phyloP scores from a whole-genome alignment of 495 filamentous ascomycete genomes.

The Neurospora tetraspora region DNA sequence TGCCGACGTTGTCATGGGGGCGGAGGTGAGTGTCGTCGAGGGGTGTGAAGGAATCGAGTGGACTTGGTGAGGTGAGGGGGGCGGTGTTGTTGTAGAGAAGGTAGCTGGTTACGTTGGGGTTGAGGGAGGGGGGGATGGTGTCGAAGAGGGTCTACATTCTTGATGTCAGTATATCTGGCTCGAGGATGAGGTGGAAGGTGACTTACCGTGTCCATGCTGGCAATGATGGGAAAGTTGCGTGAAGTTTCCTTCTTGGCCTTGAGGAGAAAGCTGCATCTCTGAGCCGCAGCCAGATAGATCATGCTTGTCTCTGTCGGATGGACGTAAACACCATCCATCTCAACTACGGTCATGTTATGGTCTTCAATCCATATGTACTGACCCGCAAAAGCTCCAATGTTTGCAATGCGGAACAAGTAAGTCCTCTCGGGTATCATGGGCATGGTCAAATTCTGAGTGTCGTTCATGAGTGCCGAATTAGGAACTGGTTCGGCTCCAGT shows the following conservation, averaged over 20 bases:
- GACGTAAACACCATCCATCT: slow-evolving; percentile 47
- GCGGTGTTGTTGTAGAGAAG: slow-evolving; percentile 58
- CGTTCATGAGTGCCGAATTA: slow-evolving; percentile 60
- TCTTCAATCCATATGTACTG: slow-evolving; percentile 67
- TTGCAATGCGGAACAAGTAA: slow-evolving; percentile 69
- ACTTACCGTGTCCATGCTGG: slow-evolving; percentile 49
- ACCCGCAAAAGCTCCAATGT: slow-evolving; percentile 58
- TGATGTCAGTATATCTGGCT: not conserved
- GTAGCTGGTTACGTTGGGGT: slow-evolving; percentile 73
- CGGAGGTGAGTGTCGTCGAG: slow-evolving; percentile 68
- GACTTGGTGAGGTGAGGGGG: slow-evolving; percentile 44
- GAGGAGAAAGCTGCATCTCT: slow-evolving; percentile 59
- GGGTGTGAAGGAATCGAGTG: slow-evolving; percentile 47
- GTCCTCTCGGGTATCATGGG: slow-evolving; percentile 57
- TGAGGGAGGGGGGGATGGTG: slow-evolving; percentile 48
- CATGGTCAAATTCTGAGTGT: slow-evolving; percentile 45
- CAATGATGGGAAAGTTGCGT: slow-evolving; percentile 57
- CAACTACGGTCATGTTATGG: slow-evolving; percentile 52
- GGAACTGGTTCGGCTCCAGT: slow-evolving; percentile 58
- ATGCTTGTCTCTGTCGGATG: slow-evolving; percentile 48
- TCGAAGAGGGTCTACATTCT: slow-evolving; percentile 56
- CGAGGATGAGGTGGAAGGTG: not conserved
- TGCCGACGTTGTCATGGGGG: slow-evolving; percentile 50
- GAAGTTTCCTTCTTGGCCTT: slow-evolving; percentile 54
- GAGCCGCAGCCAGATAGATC: slow-evolving; percentile 59